Conservation (phyloP, 1,284 basidiomycete species). For the Sanghuangporus sanghuang region DNA sequence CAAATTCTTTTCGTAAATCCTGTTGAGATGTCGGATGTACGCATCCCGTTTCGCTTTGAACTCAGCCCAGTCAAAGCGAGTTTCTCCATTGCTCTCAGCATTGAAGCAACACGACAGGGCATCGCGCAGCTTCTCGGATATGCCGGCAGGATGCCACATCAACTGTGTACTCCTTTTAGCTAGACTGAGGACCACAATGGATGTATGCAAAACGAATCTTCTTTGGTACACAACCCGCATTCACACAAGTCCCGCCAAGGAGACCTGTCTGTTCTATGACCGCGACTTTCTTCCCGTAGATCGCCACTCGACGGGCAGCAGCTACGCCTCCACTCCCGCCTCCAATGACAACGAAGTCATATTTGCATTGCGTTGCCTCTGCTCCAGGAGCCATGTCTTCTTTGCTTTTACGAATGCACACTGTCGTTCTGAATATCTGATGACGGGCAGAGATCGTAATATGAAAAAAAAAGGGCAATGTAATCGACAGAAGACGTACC, state of each 20-base stretch:
- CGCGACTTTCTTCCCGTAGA: conserved; percentile 91
- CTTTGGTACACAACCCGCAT: conserved; percentile 89
- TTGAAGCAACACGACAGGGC: conserved; percentile 77
- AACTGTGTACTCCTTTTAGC: conserved; percentile 50
- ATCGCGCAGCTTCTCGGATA: conserved; percentile 79
- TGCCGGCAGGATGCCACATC: conserved; percentile 99
- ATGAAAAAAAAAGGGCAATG: neutral
- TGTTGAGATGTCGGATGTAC: conserved; percentile 89
- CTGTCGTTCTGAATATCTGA: conserved; percentile 5
- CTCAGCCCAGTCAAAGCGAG: conserved; percentile 82
- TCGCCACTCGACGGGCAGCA: conserved; percentile 81
- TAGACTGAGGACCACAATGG: neutral
- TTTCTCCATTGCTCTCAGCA: conserved; percentile 37
- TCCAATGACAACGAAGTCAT: conserved; percentile 79
- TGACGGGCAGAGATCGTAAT: neutral
- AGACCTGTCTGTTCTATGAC: conserved; percentile 76
- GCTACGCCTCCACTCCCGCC: conserved; percentile 83
- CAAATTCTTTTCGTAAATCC: conserved; percentile 89
- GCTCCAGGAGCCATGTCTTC: conserved; percentile 65
- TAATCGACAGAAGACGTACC: neutral
- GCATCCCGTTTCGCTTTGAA: conserved; percentile 96
- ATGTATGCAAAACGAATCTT: conserved; percentile 44
- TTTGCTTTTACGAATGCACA: conserved; percentile 18
- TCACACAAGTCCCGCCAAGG: conserved; percentile 96
- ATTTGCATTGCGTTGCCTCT: conserved; percentile 58